phyloP scores from a whole-genome alignment of 495 filamentous ascomycete genomes.

The Penicillium roqueforti region DNA sequence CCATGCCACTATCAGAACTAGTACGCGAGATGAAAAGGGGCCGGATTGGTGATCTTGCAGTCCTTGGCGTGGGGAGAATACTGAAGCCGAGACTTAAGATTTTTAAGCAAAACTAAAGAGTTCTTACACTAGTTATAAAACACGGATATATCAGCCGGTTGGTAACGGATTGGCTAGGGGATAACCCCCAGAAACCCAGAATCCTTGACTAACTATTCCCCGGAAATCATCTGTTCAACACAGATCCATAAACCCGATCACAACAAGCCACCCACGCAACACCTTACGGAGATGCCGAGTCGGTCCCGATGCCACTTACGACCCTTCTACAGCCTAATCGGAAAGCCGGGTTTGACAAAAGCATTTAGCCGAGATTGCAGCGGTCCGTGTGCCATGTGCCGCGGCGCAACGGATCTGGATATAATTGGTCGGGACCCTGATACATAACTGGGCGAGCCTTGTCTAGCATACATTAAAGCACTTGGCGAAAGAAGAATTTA shows the following conservation, averaged over 20 bases:
- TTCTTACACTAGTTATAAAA: too few species aligned
- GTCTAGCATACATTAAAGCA: neutral
- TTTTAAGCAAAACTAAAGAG: neutral
- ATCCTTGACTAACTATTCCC: too few species aligned
- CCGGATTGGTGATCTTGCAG: neutral
- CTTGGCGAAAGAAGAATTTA: constrained; percentile 13
- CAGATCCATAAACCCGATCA: too few species aligned
- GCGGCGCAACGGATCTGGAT: neutral
- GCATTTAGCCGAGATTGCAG: too few species aligned
- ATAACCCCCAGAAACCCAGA: too few species aligned
- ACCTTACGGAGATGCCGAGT: neutral
- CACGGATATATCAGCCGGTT: too few species aligned
- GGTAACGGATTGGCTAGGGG: too few species aligned
- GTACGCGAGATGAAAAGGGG: neutral
- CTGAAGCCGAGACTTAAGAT: too few species aligned
- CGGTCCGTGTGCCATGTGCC: constrained; percentile 2
- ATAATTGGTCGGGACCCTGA: neutral
- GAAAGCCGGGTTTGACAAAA: constrained; percentile 4
- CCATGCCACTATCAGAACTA: neutral
- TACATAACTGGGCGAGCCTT: neutral
- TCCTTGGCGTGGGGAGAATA: constrained; percentile 1
- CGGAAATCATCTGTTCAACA: too few species aligned
- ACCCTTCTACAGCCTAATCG: neutral
- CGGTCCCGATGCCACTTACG: neutral
- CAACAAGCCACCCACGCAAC: too few species aligned